phyloP scores from a whole-genome alignment of 495 filamentous ascomycete genomes.

The Arthonia radiata region DNA sequence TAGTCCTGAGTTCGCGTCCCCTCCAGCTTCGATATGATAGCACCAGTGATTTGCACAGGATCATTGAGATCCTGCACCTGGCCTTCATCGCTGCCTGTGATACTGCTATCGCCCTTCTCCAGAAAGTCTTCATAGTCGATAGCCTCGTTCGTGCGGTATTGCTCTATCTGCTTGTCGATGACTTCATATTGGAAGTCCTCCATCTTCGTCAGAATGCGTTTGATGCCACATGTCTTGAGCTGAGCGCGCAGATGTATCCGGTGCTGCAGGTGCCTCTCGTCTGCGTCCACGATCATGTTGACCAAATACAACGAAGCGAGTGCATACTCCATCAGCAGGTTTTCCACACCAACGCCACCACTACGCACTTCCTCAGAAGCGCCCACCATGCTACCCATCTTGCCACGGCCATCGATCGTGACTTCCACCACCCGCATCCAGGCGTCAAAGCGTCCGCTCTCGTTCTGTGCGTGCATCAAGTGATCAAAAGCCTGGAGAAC shows the following conservation, averaged over 20 bases:
- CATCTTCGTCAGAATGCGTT: constrained; percentile 88
- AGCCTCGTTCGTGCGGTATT: constrained; percentile 77
- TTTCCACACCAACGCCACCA: constrained; percentile 97
- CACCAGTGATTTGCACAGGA: constrained; percentile 76
- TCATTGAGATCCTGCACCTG: constrained; percentile 89
- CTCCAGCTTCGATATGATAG: constrained; percentile 66
- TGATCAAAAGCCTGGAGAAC: constrained; percentile 84
- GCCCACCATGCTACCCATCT: constrained; percentile 93
- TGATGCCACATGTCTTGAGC: constrained; percentile 89
- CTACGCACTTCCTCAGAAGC: constrained; percentile 92
- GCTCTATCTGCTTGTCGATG: constrained; percentile 94
- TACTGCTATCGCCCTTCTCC: constrained; percentile 70
- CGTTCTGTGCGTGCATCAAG: constrained; percentile 67
- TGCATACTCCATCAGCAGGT: constrained; percentile 95
- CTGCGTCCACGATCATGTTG: constrained; percentile 89
- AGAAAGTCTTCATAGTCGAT: constrained; percentile 96
- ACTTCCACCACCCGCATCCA: constrained; percentile 99
- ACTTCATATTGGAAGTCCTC: constrained; percentile 95
- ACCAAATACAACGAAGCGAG: constrained; percentile 84
- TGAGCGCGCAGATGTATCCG: constrained; percentile 87
- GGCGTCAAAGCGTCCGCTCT: constrained; percentile 90
- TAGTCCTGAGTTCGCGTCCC: constrained; percentile 77
- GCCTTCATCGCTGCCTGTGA: constrained; percentile 72
- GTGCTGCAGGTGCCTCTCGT: constrained; percentile 67
- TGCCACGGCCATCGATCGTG: constrained; percentile 84